phyloP scores from a whole-genome alignment of 768 basidiomycete species.

The Pisolithus orientalis region DNA sequence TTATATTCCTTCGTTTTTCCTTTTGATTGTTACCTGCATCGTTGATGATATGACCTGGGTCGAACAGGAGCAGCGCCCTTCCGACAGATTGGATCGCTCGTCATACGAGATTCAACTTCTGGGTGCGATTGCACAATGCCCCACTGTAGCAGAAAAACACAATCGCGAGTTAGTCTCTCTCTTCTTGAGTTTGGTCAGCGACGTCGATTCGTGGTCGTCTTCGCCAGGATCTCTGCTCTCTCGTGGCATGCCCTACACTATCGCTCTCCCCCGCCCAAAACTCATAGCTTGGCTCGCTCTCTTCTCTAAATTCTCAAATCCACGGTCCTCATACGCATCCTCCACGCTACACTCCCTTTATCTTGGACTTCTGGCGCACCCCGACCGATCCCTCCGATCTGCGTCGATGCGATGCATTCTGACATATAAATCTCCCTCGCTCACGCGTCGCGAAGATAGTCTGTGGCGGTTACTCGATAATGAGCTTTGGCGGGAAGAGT shows the following conservation, averaged over 20 bases:
- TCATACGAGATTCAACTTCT: constrained; percentile 84
- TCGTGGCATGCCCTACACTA: neutral
- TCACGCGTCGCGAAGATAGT: constrained; percentile 52
- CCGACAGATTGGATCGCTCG: constrained; percentile 61
- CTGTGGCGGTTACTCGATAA: constrained; percentile 74
- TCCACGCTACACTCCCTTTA: constrained; percentile 63
- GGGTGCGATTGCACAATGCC: constrained; percentile 56
- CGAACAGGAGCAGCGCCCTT: constrained; percentile 32
- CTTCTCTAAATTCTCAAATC: constrained; percentile 87
- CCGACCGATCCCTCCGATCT: constrained; percentile 73
- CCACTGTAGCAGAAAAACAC: constrained; percentile 76
- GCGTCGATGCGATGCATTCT: constrained; percentile 73
- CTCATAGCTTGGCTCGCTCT: constrained; percentile 75
- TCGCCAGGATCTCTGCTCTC: neutral
- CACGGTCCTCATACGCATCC: constrained; percentile 77
- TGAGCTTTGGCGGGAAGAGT: constrained; percentile 82
- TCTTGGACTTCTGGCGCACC: constrained; percentile 71
- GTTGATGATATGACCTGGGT: neutral
- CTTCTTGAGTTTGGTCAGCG: constrained; percentile 54
- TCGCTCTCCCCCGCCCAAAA: constrained; percentile 47
- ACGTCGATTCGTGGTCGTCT: constrained; percentile 4
- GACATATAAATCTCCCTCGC: constrained; percentile 67
- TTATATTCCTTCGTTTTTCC: too few relatives aligned
- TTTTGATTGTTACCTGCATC: neutral
- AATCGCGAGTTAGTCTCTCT: constrained; percentile 82